Conservation (phyloP, 1,284 basidiomycete genomes). For the Laetiporus sulphureus region DNA sequence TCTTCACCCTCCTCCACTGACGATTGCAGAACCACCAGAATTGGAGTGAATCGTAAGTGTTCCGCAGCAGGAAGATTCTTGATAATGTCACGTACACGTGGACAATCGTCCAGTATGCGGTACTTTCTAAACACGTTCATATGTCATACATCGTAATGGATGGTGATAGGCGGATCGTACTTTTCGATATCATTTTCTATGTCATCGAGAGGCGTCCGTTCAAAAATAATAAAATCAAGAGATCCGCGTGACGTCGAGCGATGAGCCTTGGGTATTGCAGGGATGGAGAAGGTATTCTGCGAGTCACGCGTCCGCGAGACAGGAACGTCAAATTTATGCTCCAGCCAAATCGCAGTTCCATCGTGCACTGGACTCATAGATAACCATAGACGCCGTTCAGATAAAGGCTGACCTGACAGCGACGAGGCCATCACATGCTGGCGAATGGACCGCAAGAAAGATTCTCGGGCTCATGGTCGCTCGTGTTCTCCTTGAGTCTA, state of each 20-base stretch:
- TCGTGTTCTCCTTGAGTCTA: slow-evolving; percentile 67
- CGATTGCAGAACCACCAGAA: slow-evolving; percentile 56
- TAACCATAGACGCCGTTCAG: slow-evolving; percentile 58
- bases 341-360: slow-evolving; percentile 70
- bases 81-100: slow-evolving; percentile 58
- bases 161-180: slow-evolving; percentile 29
- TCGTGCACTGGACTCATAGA: slow-evolving; percentile 65
- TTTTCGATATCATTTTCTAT: slow-evolving; percentile 57
- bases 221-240: slow-evolving; percentile 66
- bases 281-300: slow-evolving; percentile 54
- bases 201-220: slow-evolving; percentile 59
- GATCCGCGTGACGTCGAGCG: slow-evolving; percentile 26
- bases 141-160: background rate
- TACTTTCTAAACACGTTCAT: slow-evolving; percentile 45
- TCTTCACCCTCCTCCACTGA: slow-evolving; percentile 23
- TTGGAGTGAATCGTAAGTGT: slow-evolving; percentile 46
- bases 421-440: slow-evolving; percentile 30
- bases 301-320: slow-evolving; percentile 52
- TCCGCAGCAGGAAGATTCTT: slow-evolving; percentile 34
- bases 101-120: slow-evolving; percentile 62
- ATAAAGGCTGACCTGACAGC: slow-evolving; percentile 19
- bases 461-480: slow-evolving; percentile 61
- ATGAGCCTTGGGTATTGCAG: slow-evolving; percentile 16
- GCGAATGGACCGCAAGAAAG: slow-evolving; percentile 48
- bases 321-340: slow-evolving; percentile 64